Base-by-base conservation (phyloP, 2,329 filamentous ascomycete genomes). In the Rosellinia necatrix region DNA sequence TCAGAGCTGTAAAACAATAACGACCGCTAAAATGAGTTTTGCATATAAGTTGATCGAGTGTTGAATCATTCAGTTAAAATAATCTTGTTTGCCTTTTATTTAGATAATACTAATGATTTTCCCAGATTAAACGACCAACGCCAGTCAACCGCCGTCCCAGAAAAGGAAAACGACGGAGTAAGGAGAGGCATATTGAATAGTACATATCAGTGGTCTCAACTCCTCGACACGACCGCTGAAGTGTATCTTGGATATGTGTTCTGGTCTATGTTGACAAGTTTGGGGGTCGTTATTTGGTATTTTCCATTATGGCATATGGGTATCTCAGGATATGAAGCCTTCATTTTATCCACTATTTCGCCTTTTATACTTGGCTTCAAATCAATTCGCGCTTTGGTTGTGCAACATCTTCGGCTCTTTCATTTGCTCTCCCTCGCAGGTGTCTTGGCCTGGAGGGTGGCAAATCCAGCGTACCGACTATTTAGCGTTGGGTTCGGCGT, bases 281-380 rank as follows among this genome's bases (percentile, higher is more conserved):
- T 99, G 49, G 92, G 91, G 22, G 80, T 99, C 40, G 81, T 90
- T 37, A 89, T 99, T 40, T 99, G 94, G 94, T 99, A 96, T 74
- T 99, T 99, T 72, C 94, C 94, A 12, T 83, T 99, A 9, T 99
- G 94, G 94, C 86, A 97, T 72, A 99, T 99, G 94, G 94, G 94
- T 24, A 96, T 99, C 58, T 97, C 93, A 3, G 94, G 94, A 60
- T 99, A 94, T 70, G 94, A 99, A 75, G 88, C 87, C 38, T 81
- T 96, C 63, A 87, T 99, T 68, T 88, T 97, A 85, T 84, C 83
- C 46, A 93, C 91, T 3, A 74, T 93, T 48, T 90, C 92, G 4
- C 94, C 94, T 0, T 79, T 92, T 34, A 73, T 97, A 17, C 84
- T 99, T 38, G 86, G 81, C 19, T 87, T 92, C 60, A 81, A 81